Base-by-base conservation (phyloP, 345 rosid species). In the Nephelium lappaceum region DNA sequence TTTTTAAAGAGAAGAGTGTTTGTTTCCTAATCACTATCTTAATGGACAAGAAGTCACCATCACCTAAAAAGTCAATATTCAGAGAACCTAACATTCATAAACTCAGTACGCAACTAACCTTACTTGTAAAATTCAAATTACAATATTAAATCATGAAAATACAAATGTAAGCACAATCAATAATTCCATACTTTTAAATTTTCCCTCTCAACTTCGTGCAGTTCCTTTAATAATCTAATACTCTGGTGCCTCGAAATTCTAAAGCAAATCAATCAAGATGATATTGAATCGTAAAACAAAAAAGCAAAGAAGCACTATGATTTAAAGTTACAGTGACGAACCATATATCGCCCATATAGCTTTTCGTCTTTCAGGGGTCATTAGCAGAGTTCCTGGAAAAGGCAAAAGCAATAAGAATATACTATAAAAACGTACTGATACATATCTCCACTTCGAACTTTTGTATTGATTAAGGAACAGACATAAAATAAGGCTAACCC, bases 291-390 rank as follows among this genome's bases (percentile, higher is more conserved):
- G 31, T 3, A 10, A 66, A 69, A 27, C 57, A 60, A 36, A 15
- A 67, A 65, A 14, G 27, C 61, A 43, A 68, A 38, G 71, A 21
- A 19, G 8, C 42, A 76, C 27, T 69, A 69, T 23, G 38, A 27
- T 25, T 58, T 39, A 64, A 73, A 9, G 27, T 45, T 67, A 21
- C n/a, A 49, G 68, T 53, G 53, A 78, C 92, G 66, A 76, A 90
- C 97, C 92, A 81, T 92, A 90, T 66, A 92, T 89, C 21, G 97
- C 94, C 94, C 97, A 92, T 67, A 91, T 91, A 23, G 97, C 97
- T 69, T 83, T 87, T 79, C 89, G 79, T 80, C 94, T 83, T 77
- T 86, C 92, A 0, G 93, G 88, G 64, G 97, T 91, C 97, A 92
- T 92, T 55, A 92, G 85, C 87, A 89, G 61, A 84, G 94, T 92